Conservation (phyloP, 2,329 filamentous ascomycete genomes). For the Fusarium sp. region DNA sequence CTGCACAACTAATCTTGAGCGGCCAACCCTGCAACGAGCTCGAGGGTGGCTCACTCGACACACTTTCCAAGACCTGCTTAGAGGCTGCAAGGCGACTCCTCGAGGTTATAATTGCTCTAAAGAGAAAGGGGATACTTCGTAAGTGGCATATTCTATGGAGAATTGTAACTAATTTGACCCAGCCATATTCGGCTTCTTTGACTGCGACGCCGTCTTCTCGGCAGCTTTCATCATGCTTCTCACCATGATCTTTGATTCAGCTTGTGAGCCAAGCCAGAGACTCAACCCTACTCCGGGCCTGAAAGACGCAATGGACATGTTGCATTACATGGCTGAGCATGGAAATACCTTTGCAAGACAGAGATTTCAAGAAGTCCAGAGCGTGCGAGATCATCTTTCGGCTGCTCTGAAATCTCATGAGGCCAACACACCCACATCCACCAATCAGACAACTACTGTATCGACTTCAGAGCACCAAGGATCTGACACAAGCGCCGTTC, state of each 20-base stretch:
- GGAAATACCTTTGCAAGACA: background rate
- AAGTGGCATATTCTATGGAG: background rate
- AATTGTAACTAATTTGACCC: background rate
- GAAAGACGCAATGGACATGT: background rate
- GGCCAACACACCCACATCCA: background rate
- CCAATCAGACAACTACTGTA: background rate
- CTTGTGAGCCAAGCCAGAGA: background rate
- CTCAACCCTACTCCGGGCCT: background rate
- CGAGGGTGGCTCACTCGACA: background rate
- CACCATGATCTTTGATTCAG: background rate
- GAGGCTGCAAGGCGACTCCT: background rate
- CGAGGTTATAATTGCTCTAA: background rate
- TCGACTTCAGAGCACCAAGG: background rate
- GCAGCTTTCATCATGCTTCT: background rate
- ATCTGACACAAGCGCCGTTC: background rate
- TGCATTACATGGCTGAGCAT: background rate
- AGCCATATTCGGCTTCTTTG: background rate
- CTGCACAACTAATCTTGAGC: background rate
- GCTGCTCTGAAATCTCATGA: background rate
- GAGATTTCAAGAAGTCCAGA: background rate
- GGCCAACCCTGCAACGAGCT: background rate
- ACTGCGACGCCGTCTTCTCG: background rate
- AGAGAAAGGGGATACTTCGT: background rate
- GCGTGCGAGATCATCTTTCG: background rate
- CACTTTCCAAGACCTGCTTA: background rate